These are phyloP conservation scores for Xylariaceae sp. DNA, from an alignment of 2,329 filamentous ascomycete genomes.

Conservation along the genomic window DNA sequence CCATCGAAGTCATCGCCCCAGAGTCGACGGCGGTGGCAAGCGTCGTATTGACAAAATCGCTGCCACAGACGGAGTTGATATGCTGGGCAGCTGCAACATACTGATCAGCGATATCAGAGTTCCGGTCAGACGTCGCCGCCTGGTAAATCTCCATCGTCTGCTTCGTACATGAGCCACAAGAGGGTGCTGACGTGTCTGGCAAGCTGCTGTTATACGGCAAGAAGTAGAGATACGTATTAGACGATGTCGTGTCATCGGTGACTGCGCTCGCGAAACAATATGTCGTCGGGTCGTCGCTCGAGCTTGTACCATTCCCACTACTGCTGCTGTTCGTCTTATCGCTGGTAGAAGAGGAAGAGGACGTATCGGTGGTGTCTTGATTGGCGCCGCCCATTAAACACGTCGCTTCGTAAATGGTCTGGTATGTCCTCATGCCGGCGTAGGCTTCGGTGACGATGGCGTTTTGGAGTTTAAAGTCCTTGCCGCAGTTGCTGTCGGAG, in stretches of 20 bases:
- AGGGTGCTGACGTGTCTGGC: slow-evolving; percentile 63
- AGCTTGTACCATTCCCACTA: no score
- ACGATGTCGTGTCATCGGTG: slow-evolving; percentile 66
- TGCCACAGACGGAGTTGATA: slow-evolving; percentile 64
- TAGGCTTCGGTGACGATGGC: slow-evolving; percentile 71
- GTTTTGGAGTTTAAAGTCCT: slow-evolving; percentile 65
- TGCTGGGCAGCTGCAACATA: slow-evolving; percentile 69
- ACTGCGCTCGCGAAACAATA: slow-evolving; percentile 85
- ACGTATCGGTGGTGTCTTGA: no score
- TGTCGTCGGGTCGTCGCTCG: slow-evolving; percentile 55
- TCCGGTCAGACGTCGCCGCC: slow-evolving; percentile 60
- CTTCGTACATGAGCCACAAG: slow-evolving; percentile 71
- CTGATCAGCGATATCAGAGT: slow-evolving; percentile 61
- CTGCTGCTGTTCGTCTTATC: no score
- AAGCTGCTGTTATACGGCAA: slow-evolving; percentile 73
- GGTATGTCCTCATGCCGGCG: slow-evolving; percentile 71
- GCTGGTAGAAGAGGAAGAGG: no score
- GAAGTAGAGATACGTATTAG: slow-evolving; percentile 79
- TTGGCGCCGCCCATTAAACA: slow-evolving; percentile 68
- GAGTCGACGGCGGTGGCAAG: slow-evolving; percentile 36
- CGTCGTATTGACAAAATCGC: slow-evolving; percentile 54
- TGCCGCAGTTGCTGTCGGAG: slow-evolving; percentile 59
- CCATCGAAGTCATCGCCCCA: slow-evolving; percentile 14
- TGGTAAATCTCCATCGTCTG: slow-evolving; percentile 81
- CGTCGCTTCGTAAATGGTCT: slow-evolving; percentile 71